Percentiles rank a stretch among this genome's conserved stretches.
These are phyloP conservation scores for Alternaria metachromatica DNA, from an alignment of 2,329 filamentous ascomycete genomes.

Conservation along the genomic window DNA sequence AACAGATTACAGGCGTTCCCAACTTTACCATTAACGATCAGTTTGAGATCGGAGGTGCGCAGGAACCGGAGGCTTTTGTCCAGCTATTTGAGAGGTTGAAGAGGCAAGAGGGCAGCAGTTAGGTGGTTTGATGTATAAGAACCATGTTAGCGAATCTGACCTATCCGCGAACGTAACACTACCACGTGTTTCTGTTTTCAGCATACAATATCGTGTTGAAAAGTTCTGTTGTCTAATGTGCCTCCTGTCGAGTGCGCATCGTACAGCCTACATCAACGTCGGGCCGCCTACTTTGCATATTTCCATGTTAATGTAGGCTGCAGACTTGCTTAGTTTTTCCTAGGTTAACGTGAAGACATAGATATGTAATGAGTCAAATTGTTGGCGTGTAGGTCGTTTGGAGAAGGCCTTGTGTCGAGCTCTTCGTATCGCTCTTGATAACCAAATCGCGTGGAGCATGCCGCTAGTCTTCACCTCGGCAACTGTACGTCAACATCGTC, in stretches of 20 bases:
- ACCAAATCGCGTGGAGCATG: neutral
- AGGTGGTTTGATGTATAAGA: neutral
- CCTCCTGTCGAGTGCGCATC: too few relatives aligned
- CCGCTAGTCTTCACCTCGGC: constrained; percentile 1
- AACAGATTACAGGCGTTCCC: constrained; percentile 72
- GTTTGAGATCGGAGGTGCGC: constrained; percentile 73
- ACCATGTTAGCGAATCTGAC: neutral
- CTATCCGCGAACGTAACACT: neutral
- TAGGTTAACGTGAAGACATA: neutral
- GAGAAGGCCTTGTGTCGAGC: neutral
- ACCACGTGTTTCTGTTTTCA: neutral
- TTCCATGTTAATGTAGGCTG: too few relatives aligned
- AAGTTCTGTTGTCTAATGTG: neutral
- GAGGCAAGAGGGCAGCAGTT: constrained; percentile 44
- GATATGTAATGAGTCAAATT: neutral
- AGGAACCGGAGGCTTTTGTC: constrained; percentile 72
- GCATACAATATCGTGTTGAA: neutral
- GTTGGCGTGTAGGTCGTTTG: neutral
- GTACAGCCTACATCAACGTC: too few relatives aligned
- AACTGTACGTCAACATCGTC: neutral
- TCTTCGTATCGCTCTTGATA: neutral
- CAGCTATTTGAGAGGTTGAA: constrained; percentile 69
- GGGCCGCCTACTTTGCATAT: too few relatives aligned
- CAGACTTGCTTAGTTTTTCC: too few relatives aligned
- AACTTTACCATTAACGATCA: constrained; percentile 75